Conservation (phyloP, 139 green algal species). For the Tetradesmus lagerheimii region DNA sequence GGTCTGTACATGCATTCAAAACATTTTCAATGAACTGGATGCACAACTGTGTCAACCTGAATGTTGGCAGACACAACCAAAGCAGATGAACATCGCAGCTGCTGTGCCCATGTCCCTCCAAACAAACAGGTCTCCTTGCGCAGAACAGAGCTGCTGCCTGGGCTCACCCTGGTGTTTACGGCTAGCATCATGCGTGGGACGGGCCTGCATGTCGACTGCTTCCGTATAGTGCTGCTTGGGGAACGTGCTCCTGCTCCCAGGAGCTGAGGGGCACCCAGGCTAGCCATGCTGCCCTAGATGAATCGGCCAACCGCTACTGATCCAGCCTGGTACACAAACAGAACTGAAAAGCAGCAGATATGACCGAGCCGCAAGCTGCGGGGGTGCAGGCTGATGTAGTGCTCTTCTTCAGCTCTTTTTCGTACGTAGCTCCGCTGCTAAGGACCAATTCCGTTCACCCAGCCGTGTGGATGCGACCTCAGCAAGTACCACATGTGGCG, state of each 20-base stretch:
- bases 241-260: not conserved
- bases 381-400: not conserved
- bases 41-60: no score
- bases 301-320: not conserved
- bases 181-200: not conserved
- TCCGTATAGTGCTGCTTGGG: not conserved
- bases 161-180: not conserved
- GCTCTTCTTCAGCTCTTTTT: not conserved
- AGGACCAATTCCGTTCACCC: not conserved
- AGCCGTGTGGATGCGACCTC: not conserved
- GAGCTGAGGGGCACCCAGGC: not conserved
- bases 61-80: no score
- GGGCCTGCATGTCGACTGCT: not conserved
- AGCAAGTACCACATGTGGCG: no score
- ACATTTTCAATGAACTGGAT: no score
- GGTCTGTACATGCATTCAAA: no score
- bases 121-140: not conserved
- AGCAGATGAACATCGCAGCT: not conserved
- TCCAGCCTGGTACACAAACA: not conserved
- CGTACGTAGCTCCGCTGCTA: not conserved
- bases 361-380: not conserved
- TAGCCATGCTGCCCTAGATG: not conserved
- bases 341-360: not conserved
- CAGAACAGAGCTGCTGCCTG: not conserved
- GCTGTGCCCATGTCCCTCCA: not conserved